Conservation (phyloP, 2,329 filamentous ascomycete genomes). For the Fonsecaea erecta region DNA sequence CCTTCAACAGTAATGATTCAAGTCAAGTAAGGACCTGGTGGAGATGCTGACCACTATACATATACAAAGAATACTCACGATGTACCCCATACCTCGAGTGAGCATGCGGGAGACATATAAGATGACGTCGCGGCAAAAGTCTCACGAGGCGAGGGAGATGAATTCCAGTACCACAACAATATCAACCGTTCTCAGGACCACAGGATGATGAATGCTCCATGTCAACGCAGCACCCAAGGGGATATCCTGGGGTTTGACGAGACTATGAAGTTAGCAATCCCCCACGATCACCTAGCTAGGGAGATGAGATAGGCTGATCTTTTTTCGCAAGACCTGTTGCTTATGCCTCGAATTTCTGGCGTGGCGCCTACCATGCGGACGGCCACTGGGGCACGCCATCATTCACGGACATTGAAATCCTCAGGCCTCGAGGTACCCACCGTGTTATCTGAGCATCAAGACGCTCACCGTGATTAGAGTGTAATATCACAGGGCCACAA, state of each 20-base stretch:
- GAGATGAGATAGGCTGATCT: not conserved
- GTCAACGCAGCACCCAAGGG: not conserved
- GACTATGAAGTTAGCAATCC: slow-evolving; percentile 3
- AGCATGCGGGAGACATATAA: slow-evolving; percentile 6
- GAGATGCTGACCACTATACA: slow-evolving; percentile 10
- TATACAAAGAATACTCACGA: not conserved
- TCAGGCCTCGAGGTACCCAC: not conserved
- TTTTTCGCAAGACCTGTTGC: slow-evolving; percentile 4
- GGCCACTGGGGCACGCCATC: slow-evolving; percentile 5
- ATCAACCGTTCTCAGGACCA: not conserved
- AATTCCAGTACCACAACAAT: not conserved
- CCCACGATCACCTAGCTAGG: not conserved
- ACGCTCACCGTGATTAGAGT: not conserved
- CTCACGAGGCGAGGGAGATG: slow-evolving; percentile 4
- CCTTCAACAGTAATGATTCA: not conserved
- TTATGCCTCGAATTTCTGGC: not conserved
- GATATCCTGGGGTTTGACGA: slow-evolving; percentile 4
- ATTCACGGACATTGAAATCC: not conserved
- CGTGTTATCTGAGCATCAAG: not conserved
- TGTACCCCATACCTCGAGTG: not conserved
- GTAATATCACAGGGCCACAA: not conserved
- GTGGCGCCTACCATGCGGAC: not conserved
- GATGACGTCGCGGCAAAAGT: slow-evolving; percentile 13
- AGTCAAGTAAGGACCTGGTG: not conserved
- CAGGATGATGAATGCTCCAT: slow-evolving; percentile 5